Percentiles rank a stretch among this genome's conserved stretches.
These are phyloP conservation scores for Cladosporium phlei DNA, from an alignment of 2,329 filamentous ascomycete species.

Conservation along the genomic window DNA sequence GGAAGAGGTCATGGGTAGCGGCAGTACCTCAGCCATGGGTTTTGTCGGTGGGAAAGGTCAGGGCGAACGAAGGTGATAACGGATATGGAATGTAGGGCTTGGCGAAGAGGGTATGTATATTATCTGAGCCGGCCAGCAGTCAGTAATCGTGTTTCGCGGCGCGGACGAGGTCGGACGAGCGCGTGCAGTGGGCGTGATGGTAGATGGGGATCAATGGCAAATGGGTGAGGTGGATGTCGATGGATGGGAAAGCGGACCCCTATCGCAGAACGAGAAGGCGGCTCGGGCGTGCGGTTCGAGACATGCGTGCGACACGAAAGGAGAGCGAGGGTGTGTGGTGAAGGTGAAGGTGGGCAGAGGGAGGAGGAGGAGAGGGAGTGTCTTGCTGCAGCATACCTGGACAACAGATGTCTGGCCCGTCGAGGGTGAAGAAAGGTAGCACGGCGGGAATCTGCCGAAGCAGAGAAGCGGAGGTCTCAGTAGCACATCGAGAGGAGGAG, in stretches of 20 bases:
- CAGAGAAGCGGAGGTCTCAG: constrained; percentile 11
- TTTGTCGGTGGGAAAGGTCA: constrained; percentile 20
- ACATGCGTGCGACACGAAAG: constrained; percentile 17
- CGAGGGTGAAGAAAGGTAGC: constrained; percentile 12
- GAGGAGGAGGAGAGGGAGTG: not conserved
- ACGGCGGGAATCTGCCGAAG: constrained; percentile 10
- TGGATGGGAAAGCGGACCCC: constrained; percentile 14
- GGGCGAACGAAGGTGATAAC: constrained; percentile 15
- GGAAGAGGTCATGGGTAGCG: constrained; percentile 43
- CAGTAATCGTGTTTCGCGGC: constrained; percentile 19
- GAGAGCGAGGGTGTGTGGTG: constrained; percentile 6
- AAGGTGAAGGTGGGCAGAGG: not conserved
- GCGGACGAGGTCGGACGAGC: constrained; percentile 17
- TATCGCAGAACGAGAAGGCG: constrained; percentile 9
- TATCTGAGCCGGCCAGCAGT: constrained; percentile 31
- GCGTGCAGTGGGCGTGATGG: constrained; percentile 13
- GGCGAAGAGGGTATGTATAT: constrained; percentile 20
- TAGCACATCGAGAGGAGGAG: constrained; percentile 11
- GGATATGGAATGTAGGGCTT: constrained; percentile 17
- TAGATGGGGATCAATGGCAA: constrained; percentile 14
- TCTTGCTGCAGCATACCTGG: constrained; percentile 9
- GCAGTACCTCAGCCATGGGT: constrained; percentile 42
- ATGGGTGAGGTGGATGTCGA: constrained; percentile 14
- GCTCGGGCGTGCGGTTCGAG: constrained; percentile 16
- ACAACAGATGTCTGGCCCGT: constrained; percentile 10